Conservation (phyloP, 768 basidiomycete species). For the Podaxis sp. region DNA sequence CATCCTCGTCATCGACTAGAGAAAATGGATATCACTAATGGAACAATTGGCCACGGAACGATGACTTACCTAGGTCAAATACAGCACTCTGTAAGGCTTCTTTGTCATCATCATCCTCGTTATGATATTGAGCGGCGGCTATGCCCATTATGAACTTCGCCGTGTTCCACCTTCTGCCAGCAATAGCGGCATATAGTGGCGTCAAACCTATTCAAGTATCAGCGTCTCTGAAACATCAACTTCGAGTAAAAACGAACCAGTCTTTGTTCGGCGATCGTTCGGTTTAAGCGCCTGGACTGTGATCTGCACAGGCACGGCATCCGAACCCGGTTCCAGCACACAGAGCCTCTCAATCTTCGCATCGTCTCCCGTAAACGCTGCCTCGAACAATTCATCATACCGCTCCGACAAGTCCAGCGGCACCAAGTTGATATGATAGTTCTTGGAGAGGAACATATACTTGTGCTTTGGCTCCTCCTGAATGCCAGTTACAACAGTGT, state of each 20-base stretch:
- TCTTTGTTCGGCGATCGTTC: constrained; percentile 12
- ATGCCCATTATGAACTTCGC: constrained; percentile 58
- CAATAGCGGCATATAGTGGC: constrained; percentile 46
- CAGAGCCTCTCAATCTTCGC: constrained; percentile 48
- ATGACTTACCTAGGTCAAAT: constrained; percentile 29
- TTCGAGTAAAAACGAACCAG: constrained; percentile 18
- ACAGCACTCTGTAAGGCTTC: constrained; percentile 27
- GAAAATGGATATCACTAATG: not conserved
- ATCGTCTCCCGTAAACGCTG: constrained; percentile 49
- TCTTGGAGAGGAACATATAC: constrained; percentile 13
- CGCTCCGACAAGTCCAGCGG: constrained; percentile 26
- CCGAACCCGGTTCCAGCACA: constrained; percentile 24
- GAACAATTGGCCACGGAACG: not conserved
- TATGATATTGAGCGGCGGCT: constrained; percentile 48
- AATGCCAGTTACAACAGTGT: not conserved
- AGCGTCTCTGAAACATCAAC: not conserved
- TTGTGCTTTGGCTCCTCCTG: not conserved
- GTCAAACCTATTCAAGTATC: constrained; percentile 32
- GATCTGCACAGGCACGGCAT: constrained; percentile 37
- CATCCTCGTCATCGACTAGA: constrained; percentile 35
- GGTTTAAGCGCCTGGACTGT: constrained; percentile 26
- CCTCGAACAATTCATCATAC: constrained; percentile 56
- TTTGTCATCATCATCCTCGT: constrained; percentile 28
- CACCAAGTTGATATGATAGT: constrained; percentile 25
- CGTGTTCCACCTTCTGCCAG: constrained; percentile 48